Percentiles rank a stretch among this genome's conserved stretches.
Evolutionary conservation across 306 rosid genomes (phyloP).

Genomic region (Fragaria iinumae): DNA sequence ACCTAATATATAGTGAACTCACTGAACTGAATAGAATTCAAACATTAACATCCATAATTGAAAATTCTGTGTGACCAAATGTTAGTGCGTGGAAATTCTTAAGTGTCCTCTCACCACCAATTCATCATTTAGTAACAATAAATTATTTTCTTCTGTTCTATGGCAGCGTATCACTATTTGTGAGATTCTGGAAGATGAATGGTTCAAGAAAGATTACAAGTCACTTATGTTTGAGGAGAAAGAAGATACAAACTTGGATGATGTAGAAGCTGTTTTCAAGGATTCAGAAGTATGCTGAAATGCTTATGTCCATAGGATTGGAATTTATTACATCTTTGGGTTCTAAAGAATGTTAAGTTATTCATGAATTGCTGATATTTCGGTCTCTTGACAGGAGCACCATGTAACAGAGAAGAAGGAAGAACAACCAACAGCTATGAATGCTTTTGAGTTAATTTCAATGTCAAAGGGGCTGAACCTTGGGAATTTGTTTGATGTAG

Average conservation of each 20-base stretch:
- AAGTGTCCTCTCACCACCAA: conserved; percentile 1
- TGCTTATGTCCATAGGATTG: not conserved
- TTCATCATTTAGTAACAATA: conserved; percentile 11
- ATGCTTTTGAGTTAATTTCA: conserved; percentile 93
- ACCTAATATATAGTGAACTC: not conserved
- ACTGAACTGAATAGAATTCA: not conserved
- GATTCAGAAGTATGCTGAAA: conserved; percentile 80
- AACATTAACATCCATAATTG: not conserved
- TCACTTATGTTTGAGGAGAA: conserved; percentile 85
- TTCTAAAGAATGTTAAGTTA: not conserved
- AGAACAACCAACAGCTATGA: conserved; percentile 89
- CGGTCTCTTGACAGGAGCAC: conserved; percentile 64
- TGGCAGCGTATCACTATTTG: conserved; percentile 81
- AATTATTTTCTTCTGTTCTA: conserved; percentile 26
- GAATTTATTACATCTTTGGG: not conserved
- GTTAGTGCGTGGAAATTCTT: not conserved
- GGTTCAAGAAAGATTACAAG: conserved; percentile 88
- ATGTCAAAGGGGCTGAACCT: conserved; percentile 97
- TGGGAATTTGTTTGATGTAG: conserved; percentile 79
- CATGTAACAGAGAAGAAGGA: conserved; percentile 92
- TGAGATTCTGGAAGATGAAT: conserved; percentile 79
- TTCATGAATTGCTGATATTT: conserved; percentile 12
- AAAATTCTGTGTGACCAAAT: not conserved
- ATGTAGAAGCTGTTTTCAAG: conserved; percentile 93
- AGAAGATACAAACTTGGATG: conserved; percentile 77